Percentiles rank a stretch among this genome's conserved stretches.
Evolutionary conservation across 768 basidiomycete genomes (phyloP).

Genomic region (Mrakia blollopis): DNA sequence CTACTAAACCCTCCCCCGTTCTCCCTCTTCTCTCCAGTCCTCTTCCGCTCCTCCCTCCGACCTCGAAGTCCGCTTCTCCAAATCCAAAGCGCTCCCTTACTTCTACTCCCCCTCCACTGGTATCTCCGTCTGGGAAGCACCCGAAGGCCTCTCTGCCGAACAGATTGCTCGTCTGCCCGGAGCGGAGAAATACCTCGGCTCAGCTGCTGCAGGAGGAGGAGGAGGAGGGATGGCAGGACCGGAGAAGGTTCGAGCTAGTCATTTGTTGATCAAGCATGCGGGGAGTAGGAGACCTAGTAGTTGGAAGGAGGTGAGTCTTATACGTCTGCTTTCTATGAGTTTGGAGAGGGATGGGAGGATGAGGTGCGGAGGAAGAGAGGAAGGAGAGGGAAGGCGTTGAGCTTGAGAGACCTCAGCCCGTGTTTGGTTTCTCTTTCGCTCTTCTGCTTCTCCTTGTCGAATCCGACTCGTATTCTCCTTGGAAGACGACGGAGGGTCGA

Average conservation of each 20-base stretch:
- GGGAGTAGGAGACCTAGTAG: slow-evolving; percentile 47
- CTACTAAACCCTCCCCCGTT: not conserved
- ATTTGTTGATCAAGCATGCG: slow-evolving; percentile 84
- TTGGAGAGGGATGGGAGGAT: not conserved
- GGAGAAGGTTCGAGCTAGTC: slow-evolving; percentile 77
- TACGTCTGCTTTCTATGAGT: not conserved
- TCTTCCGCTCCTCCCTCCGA: not conserved
- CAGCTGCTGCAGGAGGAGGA: slow-evolving; percentile 33
- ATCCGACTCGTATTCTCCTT: too few relatives aligned
- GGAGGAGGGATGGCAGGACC: slow-evolving; percentile 41
- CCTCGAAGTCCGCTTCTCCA: slow-evolving; percentile 28
- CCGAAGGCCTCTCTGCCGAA: slow-evolving; percentile 57
- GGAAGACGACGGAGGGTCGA: too few relatives aligned
- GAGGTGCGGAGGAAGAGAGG: not conserved
- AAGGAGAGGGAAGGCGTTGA: not conserved
- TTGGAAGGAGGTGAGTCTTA: slow-evolving; percentile 50
- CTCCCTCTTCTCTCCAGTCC: not conserved
- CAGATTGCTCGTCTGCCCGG: slow-evolving; percentile 64
- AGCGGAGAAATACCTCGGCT: slow-evolving; percentile 51
- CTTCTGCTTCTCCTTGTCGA: too few relatives aligned
- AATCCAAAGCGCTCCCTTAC: slow-evolving; percentile 55
- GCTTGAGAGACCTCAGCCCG: not conserved
- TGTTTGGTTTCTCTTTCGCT: not conserved
- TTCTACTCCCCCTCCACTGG: slow-evolving; percentile 72
- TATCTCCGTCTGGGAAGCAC: slow-evolving; percentile 74